These are phyloP conservation scores for Backusella circina DNA, from an alignment of 192 early-diverging fungal genomes.

Conservation along the genomic window DNA sequence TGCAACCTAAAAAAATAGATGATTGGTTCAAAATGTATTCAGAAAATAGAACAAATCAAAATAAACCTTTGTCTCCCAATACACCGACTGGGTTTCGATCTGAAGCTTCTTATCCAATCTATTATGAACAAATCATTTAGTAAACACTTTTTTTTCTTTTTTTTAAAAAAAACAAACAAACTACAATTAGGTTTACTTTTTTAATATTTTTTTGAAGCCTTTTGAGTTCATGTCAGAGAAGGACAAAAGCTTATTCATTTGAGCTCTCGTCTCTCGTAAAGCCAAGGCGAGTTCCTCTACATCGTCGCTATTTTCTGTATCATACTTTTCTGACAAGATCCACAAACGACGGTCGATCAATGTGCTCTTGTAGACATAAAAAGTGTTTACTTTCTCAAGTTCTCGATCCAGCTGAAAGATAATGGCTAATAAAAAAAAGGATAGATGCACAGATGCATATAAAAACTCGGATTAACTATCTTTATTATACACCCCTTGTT, in stretches of 20 bases:
- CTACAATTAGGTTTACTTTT: conserved; percentile 48
- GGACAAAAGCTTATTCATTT: conserved; percentile 42
- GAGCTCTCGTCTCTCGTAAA: conserved; percentile 41
- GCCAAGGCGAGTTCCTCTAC: conserved; percentile 36
- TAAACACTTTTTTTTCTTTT: background rate
- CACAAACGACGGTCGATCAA: conserved; percentile 70
- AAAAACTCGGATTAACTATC: background rate
- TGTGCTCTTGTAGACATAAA: conserved; percentile 74
- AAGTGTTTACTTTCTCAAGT: conserved; percentile 79
- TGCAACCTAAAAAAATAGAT: conserved; percentile 21
- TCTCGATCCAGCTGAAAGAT: conserved; percentile 82
- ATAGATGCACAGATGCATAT: background rate
- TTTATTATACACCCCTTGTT: background rate
- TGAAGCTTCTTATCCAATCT: conserved; percentile 48
- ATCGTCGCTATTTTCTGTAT: background rate
- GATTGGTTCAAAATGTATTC: background rate
- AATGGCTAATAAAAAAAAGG: conserved; percentile 55
- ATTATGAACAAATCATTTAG: conserved; percentile 5
- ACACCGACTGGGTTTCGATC: conserved; percentile 32
- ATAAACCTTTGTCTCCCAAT: conserved; percentile 45
- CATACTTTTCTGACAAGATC: conserved; percentile 52
- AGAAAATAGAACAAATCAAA: background rate
- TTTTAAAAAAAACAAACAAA: background rate
- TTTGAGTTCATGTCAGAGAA: conserved; percentile 49
- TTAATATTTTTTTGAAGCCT: conserved; percentile 52